Base-by-base conservation (phyloP, 805 yeast genomes). In the Starmera quercuum region DNA sequence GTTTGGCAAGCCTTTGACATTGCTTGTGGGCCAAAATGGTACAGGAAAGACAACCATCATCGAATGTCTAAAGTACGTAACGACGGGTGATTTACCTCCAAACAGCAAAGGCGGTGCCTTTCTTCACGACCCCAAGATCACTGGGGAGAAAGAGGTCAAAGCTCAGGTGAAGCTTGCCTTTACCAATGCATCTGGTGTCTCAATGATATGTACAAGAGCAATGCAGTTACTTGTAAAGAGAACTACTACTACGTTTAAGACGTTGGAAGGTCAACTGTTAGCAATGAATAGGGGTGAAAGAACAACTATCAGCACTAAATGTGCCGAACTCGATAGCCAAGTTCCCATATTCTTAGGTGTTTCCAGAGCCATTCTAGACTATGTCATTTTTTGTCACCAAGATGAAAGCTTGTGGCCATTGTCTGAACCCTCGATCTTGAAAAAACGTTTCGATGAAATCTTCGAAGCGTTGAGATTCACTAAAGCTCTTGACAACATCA, bases 341-440 rank as follows among this genome's bases (percentile, higher is more conserved):
- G 78, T 92, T 25, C 97, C 97, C 2, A 66, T 70, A 17, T 78
- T 77, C 41, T 64, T 92, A 36, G 99, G 98, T 6, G 95, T 88
- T 1, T 83, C 95, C 0, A 74, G 75, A 38, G 83, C 97, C 0
- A 75, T 92, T 35, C 60, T 92, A 33, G 95, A 90, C 44, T 85
- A 86, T 53, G 98, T 92, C 27, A 79, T 90, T 2, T 92, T 92
- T 58, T 90, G 98, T 51, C 99, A 92, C 51, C 99, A 92, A 55
- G 99, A 92, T 50, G 99, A 92, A 39, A 79, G 90, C 46, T 58
- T 86, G 20, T 92, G 99, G 99, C 99, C 99, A 2, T 64, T 92
- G 31, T 75, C 88, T 45, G 99, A 92, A 56, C 94, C 98, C 1
- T 69, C 95, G 3, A 71, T 71, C 10, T 68, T 92, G 53, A 94